A percentile compares a stretch with the other conserved stretches of the same genome.
These are phyloP conservation scores for Candida stauntonica DNA, from an alignment of 805 yeast genomes.

Conservation along the genomic window DNA sequence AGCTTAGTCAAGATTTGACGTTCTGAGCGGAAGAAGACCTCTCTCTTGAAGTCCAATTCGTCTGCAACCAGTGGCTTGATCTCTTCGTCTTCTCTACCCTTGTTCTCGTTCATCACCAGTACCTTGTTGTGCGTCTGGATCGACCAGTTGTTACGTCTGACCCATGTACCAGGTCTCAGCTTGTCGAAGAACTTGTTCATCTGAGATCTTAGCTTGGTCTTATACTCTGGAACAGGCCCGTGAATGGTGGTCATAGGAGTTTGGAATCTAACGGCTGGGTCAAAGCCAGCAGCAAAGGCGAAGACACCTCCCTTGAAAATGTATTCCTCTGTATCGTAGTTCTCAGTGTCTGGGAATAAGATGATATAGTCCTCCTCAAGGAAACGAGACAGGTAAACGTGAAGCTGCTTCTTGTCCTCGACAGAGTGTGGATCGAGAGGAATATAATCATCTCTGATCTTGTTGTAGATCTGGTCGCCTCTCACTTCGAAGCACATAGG, in stretches of 20 bases:
- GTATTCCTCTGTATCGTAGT: slow-evolving; percentile 48
- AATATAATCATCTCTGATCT: slow-evolving; percentile 24
- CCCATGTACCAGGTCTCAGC: slow-evolving; percentile 47
- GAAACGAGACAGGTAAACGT: slow-evolving; percentile 17
- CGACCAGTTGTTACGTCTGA: slow-evolving; percentile 67
- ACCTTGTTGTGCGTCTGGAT: slow-evolving; percentile 55
- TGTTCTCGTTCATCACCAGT: slow-evolving; percentile 44
- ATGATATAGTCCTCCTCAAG: slow-evolving; percentile 43
- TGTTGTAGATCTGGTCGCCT: slow-evolving; percentile 23
- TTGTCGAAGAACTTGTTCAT: slow-evolving; percentile 66
- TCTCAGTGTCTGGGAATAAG: slow-evolving; percentile 37
- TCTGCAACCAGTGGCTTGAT: slow-evolving; percentile 32
- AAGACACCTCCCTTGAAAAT: slow-evolving; percentile 51
- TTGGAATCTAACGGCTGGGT: slow-evolving; percentile 50
- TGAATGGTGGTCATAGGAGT: slow-evolving; percentile 58
- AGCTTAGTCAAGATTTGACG: slow-evolving; percentile 53
- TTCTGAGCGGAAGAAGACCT: slow-evolving; percentile 55
- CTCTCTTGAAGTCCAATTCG: slow-evolving; percentile 33
- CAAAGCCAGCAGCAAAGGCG: slow-evolving; percentile 71
- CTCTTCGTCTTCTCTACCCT: slow-evolving; percentile 29
- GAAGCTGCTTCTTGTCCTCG: slow-evolving; percentile 17
- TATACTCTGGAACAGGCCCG: slow-evolving; percentile 68
- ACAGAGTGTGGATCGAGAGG: slow-evolving; percentile 26
- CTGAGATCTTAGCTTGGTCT: slow-evolving; percentile 47
- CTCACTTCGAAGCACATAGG: slow-evolving; percentile 24